phyloP scores from a whole-genome alignment of 2,329 filamentous ascomycete species.

The Cercospora brassicicola region DNA sequence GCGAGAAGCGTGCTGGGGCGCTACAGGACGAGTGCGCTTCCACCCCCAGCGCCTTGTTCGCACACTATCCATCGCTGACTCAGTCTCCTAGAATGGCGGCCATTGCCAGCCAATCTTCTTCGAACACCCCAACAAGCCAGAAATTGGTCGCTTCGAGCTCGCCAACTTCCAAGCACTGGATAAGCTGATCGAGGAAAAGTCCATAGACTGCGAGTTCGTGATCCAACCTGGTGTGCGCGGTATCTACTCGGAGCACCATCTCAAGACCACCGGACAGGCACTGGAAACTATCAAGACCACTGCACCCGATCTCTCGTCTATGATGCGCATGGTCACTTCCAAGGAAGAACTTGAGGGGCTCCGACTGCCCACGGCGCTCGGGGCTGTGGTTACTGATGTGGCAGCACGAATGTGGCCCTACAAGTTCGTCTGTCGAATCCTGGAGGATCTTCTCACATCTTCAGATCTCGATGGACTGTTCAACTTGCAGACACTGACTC shows the following conservation, averaged over 20 bases:
- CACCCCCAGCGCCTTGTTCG: neutral
- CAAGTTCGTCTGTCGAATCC: slow-evolving; percentile 72
- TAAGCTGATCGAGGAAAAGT: slow-evolving; percentile 56
- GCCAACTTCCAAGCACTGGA: slow-evolving; percentile 64
- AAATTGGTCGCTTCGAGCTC: slow-evolving; percentile 69
- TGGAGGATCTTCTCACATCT: slow-evolving; percentile 59
- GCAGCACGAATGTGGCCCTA: slow-evolving; percentile 79
- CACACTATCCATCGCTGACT: neutral
- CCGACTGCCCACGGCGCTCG: slow-evolving; percentile 56
- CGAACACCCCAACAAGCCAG: slow-evolving; percentile 53
- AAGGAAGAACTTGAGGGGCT: slow-evolving; percentile 53
- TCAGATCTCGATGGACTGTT: slow-evolving; percentile 46
- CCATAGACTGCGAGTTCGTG: slow-evolving; percentile 70
- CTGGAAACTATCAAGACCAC: slow-evolving; percentile 53
- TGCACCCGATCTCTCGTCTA: slow-evolving; percentile 58
- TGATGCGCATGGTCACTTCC: slow-evolving; percentile 44
- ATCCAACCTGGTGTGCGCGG: slow-evolving; percentile 63
- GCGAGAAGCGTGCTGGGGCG: slow-evolving; percentile 76
- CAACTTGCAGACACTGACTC: slow-evolving; percentile 74
- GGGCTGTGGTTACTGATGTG: slow-evolving; percentile 63
- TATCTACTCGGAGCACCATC: slow-evolving; percentile 59
- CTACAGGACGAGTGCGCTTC: slow-evolving; percentile 70
- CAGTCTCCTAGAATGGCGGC: slow-evolving; percentile 47
- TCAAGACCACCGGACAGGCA: slow-evolving; percentile 54
- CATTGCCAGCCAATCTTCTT: slow-evolving; percentile 76